Evolutionary conservation across 129 eudicot species (phyloP), one percentile per base, ranked within the genome.

Genomic region (Flaveria sonorensis): DNA sequence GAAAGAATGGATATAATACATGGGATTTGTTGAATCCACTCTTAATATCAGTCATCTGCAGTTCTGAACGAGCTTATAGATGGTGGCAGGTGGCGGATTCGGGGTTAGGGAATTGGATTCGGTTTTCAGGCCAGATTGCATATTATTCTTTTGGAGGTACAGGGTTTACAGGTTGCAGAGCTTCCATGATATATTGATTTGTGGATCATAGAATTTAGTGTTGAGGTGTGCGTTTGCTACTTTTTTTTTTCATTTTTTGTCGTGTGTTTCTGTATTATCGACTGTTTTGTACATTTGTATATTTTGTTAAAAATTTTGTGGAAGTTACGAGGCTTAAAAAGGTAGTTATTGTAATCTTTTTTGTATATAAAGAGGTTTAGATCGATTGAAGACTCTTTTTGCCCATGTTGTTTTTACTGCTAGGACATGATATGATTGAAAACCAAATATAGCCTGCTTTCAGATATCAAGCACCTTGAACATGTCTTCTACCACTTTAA

Each of bases 121-220:
- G 78, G 24, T 62, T 81, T 71, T 40, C 19, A 72, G 81, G 82
- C 55, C 74, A 62, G 82, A 76, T 82, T 75, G 81, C 77, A 74
- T 80, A 85, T 91, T 82, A 85, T 91, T 91, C 88, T 87, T 85
- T 91, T 26, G 86, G 89, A 86, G 88, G 86, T 75, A 65, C 81
- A 72, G 86, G 84, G 46, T 63, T 65, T 11, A 30, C 77, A 76
- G 60, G 46, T 71, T 83, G 85, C 75, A 75, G 81, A 60, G 77
- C 79, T 86, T 86, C 83, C 80, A 42, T 68, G 74, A 74, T 83
- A 79, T 80, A 86, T 84, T 83, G 64, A 81, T 86, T 82, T 86
- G 87, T 86, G 77, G 74, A 79, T 77, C 62, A 71, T 78, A 77
- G 79, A 78, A 81, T 83, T 64, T 80, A 81, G 84, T 52, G 51